Evolutionary conservation across 176 grass and related monocot genomes (phyloP).

Genomic region (Musa schizocarpa): DNA sequence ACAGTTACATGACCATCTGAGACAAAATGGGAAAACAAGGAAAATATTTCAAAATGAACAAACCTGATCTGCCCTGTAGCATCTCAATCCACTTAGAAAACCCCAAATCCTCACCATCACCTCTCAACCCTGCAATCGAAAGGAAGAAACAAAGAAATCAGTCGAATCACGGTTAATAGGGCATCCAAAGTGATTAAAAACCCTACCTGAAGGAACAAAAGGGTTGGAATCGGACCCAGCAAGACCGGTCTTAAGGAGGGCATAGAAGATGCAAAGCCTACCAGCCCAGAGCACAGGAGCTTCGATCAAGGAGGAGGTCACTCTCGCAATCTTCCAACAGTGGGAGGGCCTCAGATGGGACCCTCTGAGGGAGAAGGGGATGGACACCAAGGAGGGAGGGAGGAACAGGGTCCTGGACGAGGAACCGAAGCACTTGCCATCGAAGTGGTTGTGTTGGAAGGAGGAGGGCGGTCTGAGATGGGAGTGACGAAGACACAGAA

Average conservation of each 20-base stretch:
- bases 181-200: too few relatives aligned
- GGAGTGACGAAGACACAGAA: conserved; percentile 31
- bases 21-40: neutral
- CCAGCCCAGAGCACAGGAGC: conserved; percentile 74
- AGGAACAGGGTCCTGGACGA: conserved; percentile 44
- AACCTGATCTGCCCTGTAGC: conserved; percentile 58
- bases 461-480: neutral
- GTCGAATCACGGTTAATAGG: too few relatives aligned
- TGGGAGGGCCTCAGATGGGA: conserved; percentile 16
- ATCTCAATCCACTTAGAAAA: conserved; percentile 58
- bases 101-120: conserved; percentile 58
- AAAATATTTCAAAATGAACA: conserved; percentile 13
- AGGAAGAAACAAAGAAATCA: neutral
- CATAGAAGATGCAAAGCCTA: conserved; percentile 80
- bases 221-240: conserved; percentile 69
- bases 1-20: neutral
- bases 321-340: conserved; percentile 24
- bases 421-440: neutral
- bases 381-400: conserved; percentile 9
- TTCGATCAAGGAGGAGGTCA: conserved; percentile 63
- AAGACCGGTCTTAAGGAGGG: conserved; percentile 66
- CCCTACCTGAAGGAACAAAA: conserved; percentile 45
- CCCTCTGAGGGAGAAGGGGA: conserved; percentile 23
- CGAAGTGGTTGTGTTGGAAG: neutral
- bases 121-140: conserved; percentile 33